A percentile compares a stretch with the other conserved stretches of the same genome.
Evolutionary conservation across 805 yeast genomes (phyloP).

Genomic region (Pichia ethanolica): DNA sequence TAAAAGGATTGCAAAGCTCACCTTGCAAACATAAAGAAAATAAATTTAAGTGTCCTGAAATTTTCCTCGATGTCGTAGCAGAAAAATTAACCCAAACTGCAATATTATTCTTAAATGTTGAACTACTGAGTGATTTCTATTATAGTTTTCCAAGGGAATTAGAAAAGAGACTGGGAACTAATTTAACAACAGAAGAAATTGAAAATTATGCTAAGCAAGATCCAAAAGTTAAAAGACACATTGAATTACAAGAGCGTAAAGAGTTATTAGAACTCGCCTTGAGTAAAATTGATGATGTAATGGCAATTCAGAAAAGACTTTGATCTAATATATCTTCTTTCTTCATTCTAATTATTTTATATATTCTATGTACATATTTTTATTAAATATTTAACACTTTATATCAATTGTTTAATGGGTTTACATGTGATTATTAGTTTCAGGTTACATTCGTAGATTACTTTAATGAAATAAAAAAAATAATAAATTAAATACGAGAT

Average conservation of each 20-base stretch:
- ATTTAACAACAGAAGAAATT: slow-evolving; percentile 65
- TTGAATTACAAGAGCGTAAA: slow-evolving; percentile 89
- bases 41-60: slow-evolving; percentile 90
- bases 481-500: no score
- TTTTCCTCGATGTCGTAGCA: slow-evolving; percentile 85
- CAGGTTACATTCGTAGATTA: no score
- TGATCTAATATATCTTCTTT: neutral
- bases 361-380: neutral
- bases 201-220: slow-evolving; percentile 92
- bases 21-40: slow-evolving; percentile 72
- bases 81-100: slow-evolving; percentile 91
- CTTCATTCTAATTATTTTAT: neutral
- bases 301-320: slow-evolving; percentile 48
- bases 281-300: slow-evolving; percentile 76
- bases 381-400: neutral
- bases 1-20: slow-evolving; percentile 66
- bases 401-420: no score
- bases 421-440: no score
- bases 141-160: slow-evolving; percentile 93
- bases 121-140: slow-evolving; percentile 86
- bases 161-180: slow-evolving; percentile 62
- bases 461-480: no score
- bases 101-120: slow-evolving; percentile 87
- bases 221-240: slow-evolving; percentile 81
- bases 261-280: slow-evolving; percentile 80